These are phyloP conservation scores for Penicillium oxalicum DNA, from an alignment of 2,329 filamentous ascomycete genomes.

Conservation along the genomic window DNA sequence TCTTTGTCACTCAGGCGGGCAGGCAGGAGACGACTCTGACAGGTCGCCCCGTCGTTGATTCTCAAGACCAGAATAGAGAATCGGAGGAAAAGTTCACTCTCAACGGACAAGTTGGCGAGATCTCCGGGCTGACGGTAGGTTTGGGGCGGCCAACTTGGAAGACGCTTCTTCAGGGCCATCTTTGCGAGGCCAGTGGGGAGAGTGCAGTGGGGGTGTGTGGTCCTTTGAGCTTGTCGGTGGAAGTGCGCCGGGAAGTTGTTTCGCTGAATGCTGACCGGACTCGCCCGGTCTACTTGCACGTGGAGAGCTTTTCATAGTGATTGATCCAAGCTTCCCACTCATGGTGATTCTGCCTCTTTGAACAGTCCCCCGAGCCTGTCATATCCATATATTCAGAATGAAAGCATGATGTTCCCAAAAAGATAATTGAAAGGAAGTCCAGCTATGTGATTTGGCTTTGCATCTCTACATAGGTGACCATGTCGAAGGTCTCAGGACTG, in stretches of 20 bases:
- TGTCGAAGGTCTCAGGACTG: too few relatives aligned
- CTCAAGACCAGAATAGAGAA: background rate
- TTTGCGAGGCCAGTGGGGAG: background rate
- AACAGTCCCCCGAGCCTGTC: background rate
- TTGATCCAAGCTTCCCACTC: too few relatives aligned
- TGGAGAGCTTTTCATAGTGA: background rate
- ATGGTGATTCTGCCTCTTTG: background rate
- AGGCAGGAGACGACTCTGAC: background rate
- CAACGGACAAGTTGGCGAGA: background rate
- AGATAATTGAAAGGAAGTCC: too few relatives aligned
- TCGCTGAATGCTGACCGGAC: background rate
- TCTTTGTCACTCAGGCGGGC: slow-evolving; percentile 3
- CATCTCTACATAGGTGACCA: too few relatives aligned
- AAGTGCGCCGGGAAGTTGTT: background rate
- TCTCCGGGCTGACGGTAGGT: background rate
- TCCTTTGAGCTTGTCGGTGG: background rate
- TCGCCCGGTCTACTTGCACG: background rate
- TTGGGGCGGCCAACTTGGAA: background rate
- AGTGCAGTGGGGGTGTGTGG: background rate
- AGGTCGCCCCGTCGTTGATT: background rate
- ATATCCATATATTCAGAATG: too few relatives aligned
- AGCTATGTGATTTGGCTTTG: too few relatives aligned
- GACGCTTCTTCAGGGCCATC: background rate
- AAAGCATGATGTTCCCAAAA: too few relatives aligned
- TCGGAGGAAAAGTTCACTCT: background rate